Evolutionary conservation across 208 protist species (phyloP).

Genomic region (Trypanosoma theileri): DNA sequence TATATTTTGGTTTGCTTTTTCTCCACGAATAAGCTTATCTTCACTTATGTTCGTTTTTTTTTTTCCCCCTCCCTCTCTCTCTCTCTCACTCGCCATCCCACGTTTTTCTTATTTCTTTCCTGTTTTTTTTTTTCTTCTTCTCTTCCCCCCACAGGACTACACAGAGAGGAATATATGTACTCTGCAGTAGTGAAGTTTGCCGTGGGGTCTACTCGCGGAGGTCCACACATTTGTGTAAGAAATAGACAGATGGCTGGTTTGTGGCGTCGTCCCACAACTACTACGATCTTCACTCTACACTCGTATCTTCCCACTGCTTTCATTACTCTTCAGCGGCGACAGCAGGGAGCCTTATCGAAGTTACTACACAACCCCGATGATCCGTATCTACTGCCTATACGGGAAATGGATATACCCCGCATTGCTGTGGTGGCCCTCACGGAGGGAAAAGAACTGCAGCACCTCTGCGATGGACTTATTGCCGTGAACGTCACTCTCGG

Average conservation of each 20-base stretch:
- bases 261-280: too few relatives aligned
- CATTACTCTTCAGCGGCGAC: conserved; percentile 20
- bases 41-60: background rate
- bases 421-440: conserved; percentile 40
- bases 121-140: too few relatives aligned
- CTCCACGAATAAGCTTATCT: background rate
- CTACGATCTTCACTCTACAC: background rate
- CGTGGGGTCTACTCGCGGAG: too few relatives aligned
- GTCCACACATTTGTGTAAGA: too few relatives aligned
- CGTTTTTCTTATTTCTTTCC: too few relatives aligned
- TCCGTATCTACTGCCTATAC: conserved; percentile 47
- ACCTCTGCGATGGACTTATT: conserved; percentile 61
- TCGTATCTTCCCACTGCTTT: background rate
- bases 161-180: too few relatives aligned
- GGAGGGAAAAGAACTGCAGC: conserved; percentile 17
- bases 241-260: too few relatives aligned
- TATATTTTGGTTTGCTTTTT: background rate
- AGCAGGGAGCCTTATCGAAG: conserved; percentile 43
- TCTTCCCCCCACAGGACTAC: too few relatives aligned
- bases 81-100: too few relatives aligned
- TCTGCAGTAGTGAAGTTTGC: too few relatives aligned
- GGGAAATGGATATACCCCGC: conserved; percentile 47
- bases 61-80: background rate
- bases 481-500: conserved; percentile 53
- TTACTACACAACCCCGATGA: conserved; percentile 55